Conservation (phyloP, 495 filamentous ascomycete genomes). For the Gamarada debralockiae region DNA sequence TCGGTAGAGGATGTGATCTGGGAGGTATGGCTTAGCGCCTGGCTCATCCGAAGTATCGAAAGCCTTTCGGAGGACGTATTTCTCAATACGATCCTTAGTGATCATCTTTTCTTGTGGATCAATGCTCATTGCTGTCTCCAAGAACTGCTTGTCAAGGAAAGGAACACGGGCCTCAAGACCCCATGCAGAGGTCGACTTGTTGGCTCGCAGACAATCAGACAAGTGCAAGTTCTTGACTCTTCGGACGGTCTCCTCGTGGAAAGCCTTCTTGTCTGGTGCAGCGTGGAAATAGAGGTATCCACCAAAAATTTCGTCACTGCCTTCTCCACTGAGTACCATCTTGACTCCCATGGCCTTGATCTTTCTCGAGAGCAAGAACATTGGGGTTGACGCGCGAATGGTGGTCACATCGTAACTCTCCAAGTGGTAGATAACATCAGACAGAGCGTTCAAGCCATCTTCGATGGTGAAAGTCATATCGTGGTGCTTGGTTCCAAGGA, state of each 20-base stretch:
- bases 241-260: constrained; percentile 89
- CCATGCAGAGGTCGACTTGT: constrained; percentile 99
- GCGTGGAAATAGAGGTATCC: constrained; percentile 98
- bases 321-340: constrained; percentile 97
- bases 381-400: constrained; percentile 95
- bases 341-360: constrained; percentile 99
- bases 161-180: constrained; percentile 97
- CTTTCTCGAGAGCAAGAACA: constrained; percentile 96
- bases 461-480: constrained; percentile 97
- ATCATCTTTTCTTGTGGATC: constrained; percentile 96
- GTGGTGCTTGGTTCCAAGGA: constrained; percentile 95
- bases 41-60: constrained; percentile 92
- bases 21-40: constrained; percentile 74
- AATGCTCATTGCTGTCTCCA: constrained; percentile 85
- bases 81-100: constrained; percentile 85
- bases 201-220: constrained; percentile 91
- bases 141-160: constrained; percentile 95
- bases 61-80: constrained; percentile 94
- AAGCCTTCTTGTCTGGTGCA: constrained; percentile 82
- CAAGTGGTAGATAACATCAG: constrained; percentile 95
- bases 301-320: constrained; percentile 95
- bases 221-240: constrained; percentile 94
- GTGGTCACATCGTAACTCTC: constrained; percentile 98
- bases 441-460: constrained; percentile 92
- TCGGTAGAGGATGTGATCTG: constrained; percentile 91